A percentile compares a stretch with the other conserved stretches of the same genome.
phyloP scores from a whole-genome alignment of 345 rosid species.

The Brassica nigra region DNA sequence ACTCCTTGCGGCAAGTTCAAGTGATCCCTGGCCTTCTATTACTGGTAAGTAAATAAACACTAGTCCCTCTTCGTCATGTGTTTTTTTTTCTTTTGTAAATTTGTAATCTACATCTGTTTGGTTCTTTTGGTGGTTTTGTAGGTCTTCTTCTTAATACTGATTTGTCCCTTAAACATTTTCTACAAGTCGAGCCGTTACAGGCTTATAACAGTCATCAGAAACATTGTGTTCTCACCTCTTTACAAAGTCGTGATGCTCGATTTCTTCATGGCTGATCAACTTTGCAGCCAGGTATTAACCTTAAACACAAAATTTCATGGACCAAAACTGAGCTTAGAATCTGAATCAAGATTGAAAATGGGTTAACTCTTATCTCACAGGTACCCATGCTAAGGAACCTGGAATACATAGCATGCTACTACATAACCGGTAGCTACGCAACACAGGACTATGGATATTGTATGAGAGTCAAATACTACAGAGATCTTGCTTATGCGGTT shows the following conservation, averaged over 20 bases:
- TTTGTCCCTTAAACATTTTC: constrained; percentile 79
- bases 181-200: constrained; percentile 76
- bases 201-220: constrained; percentile 69
- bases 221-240: constrained; percentile 82
- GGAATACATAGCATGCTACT: constrained; percentile 87
- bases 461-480: constrained; percentile 70
- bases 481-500: constrained; percentile 89
- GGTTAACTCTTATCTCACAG: constrained; percentile 39
- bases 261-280: constrained; percentile 99
- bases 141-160: constrained; percentile 59
- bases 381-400: constrained; percentile 83
- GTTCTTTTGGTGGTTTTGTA: constrained; percentile 35
- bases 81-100: not conserved
- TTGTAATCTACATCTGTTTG: constrained; percentile 3
- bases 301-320: not conserved
- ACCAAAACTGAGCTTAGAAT: not conserved
- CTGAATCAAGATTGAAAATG: constrained; percentile 11
- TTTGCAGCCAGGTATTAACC: constrained; percentile 81
- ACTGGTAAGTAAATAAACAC: constrained; percentile 53
- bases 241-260: constrained; percentile 98
- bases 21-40: constrained; percentile 83
- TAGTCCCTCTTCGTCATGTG: constrained; percentile 4
- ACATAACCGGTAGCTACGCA: constrained; percentile 89
- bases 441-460: constrained; percentile 88
- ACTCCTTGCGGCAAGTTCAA: constrained; percentile 74